Evolutionary conservation across 371 early-diverging fungal genomes (phyloP), one percentile per base, ranked within the genome.

Genomic region (Mortierella sp.): DNA sequence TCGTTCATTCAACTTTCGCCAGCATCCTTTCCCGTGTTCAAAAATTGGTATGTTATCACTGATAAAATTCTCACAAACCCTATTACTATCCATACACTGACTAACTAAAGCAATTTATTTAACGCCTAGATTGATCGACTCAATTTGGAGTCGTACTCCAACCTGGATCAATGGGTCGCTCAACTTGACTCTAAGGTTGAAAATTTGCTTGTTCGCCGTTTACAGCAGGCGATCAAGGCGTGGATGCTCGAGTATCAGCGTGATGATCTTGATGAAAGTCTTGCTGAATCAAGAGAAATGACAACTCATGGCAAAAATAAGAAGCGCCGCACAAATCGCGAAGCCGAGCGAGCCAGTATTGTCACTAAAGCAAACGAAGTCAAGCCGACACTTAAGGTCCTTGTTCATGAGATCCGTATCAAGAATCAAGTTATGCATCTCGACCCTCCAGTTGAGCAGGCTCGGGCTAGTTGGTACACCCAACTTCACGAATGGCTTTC

Each of bases 391-490:
- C 84, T 95, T 43, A 89, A 92, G 65, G 85, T 89, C 2, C 85
- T 93, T 16, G 86, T 96, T 1, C 96, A 96, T 67, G 96, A 96
- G 84, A 87, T 97, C 58, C 90, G 93, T 53, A 92, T 99, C 77
- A 90, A 91, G 69, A 96, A 98, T 86, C 99, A 98, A 85, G 90
- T 95, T 74, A 96, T 99, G 96, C 96, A 92, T 74, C 87, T 99
- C 36, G 95, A 97, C 58, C 99, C 99, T 48, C 98, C 99, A 28
- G 87, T 99, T 28, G 98, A 98, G 83, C 91, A 94, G 65, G 98
- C 98, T 1, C 92, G 98, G 45, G 91, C 90, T 19, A 89, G 91
- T 62, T 97, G 96, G 97, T 94, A 94, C 85, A 84, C 84, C 59
- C 95, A 97, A 85, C 88, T 99, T 41, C 99, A 98, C 66, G 90